A percentile compares a stretch with the other conserved stretches of the same genome.
Conservation (phyloP, 768 basidiomycete genomes). For the Tulasnella sp. region DNA sequence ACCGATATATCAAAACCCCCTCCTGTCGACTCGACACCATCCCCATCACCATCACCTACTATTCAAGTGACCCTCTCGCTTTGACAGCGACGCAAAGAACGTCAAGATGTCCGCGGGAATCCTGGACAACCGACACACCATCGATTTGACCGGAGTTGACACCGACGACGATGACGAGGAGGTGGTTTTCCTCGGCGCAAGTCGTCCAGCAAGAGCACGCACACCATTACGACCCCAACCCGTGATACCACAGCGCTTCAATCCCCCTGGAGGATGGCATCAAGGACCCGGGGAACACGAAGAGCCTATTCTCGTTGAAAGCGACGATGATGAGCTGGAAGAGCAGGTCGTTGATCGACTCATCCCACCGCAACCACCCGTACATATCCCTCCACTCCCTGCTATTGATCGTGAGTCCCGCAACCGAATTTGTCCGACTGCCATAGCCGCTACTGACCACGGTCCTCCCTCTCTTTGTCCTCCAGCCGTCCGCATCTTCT, state of each 20-base stretch:
- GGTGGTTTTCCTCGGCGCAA: neutral
- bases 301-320: neutral
- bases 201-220: neutral
- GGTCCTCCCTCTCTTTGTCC: neutral
- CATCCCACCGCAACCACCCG: neutral
- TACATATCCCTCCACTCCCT: neutral
- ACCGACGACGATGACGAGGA: slow-evolving; percentile 10
- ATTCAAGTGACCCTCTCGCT: neutral
- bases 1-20: neutral
- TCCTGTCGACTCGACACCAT: neutral
- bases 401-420: neutral
- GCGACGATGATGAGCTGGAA: slow-evolving; percentile 2
- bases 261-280: neutral
- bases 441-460: neutral
- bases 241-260: neutral
- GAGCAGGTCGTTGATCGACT: neutral
- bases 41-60: neutral
- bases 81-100: neutral
- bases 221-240: neutral
- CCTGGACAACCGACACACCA: slow-evolving; percentile 10
- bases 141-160: slow-evolving; percentile 9
- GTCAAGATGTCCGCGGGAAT: neutral
- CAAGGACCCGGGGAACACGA: neutral
- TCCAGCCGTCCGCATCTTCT: slow-evolving; percentile 7
- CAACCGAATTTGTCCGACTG: neutral